Evolutionary conservation across 1,139 yeast species (phyloP).

Genomic region (Diutina pseudorugosa): DNA sequence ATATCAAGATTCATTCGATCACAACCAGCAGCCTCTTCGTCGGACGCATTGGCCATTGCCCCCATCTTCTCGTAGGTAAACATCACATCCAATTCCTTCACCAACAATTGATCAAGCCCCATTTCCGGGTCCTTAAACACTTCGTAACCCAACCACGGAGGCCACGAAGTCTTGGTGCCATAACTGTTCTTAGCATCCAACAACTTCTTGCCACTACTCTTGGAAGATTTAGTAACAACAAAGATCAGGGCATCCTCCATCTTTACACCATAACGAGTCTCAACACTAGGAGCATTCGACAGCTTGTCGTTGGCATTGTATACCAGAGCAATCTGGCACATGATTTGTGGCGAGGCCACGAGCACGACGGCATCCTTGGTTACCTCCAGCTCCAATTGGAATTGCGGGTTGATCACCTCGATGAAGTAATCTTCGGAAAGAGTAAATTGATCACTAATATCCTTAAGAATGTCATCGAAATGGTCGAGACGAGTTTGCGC

Average conservation of each 20-base stretch:
- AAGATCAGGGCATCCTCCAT: conserved; percentile 29
- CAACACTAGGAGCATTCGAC: conserved; percentile 18
- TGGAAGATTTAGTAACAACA: conserved; percentile 13
- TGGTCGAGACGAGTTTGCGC: not conserved
- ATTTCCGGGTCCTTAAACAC: conserved; percentile 27
- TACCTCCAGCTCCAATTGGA: conserved; percentile 62
- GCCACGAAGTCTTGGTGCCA: conserved; percentile 28
- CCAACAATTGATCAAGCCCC: conserved; percentile 22
- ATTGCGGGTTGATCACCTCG: conserved; percentile 27
- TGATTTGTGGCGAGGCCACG: conserved; percentile 34
- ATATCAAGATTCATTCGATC: conserved; percentile 23
- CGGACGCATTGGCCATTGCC: conserved; percentile 14
- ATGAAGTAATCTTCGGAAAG: not conserved
- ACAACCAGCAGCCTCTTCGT: conserved; percentile 4
- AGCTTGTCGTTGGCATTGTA: conserved; percentile 16
- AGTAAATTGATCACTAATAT: conserved; percentile 4
- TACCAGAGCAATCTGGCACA: conserved; percentile 27
- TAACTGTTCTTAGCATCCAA: conserved; percentile 18
- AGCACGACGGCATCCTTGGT: conserved; percentile 41
- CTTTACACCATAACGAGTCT: conserved; percentile 25
- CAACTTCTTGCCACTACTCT: conserved; percentile 5
- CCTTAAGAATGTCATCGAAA: not conserved
- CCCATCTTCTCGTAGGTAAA: conserved; percentile 21
- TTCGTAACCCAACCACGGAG: conserved; percentile 35
- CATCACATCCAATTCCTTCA: conserved; percentile 28